Evolutionary conservation across 352 stramenopile species (phyloP), one percentile per base, ranked within the genome.

Genomic region (Elongisporangium anandrum): DNA sequence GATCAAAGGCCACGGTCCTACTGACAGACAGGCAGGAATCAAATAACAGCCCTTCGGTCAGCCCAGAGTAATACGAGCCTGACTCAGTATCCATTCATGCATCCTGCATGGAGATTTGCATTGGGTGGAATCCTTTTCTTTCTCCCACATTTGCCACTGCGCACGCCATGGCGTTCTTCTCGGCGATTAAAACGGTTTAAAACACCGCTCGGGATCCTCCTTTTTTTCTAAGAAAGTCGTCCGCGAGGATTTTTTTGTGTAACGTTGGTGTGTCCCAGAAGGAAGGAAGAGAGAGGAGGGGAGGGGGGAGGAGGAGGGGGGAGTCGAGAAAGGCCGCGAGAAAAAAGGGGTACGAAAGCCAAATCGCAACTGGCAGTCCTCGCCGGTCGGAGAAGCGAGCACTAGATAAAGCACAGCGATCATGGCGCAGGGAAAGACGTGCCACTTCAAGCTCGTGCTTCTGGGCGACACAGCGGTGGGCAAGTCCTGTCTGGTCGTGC

Each of bases 361-460:
- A 55, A 60, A 26, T 26, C 21, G 47, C 47, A 51, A 45, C 54
- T 50, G 26, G 38, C 47, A 51, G 47, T 51, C 47, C 47, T 51
- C 47, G 47, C 47, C 29, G 47, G n/a, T 23, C n/a, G 47, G n/a
- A 51, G 47, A 20, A 23, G 47, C 21, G 22, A 13, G 47, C 47
- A 9, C 20, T 21, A 34, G 24, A 3, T 7, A 34, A 21, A 54
- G 12, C 60, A 20, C n/a, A 50, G 29, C 9, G 17, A 75, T n/a
- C n/a, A 95, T 95, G 86, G 80, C 86, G 53, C 79, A 89, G 61
- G 80, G 79, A 65, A 90, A 88, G 61, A 94, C 86, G 50, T 94
- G 83, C 60, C 97, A 99, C 84, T 99, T 99, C 73, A 99, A 99
- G 83, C 84, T 99, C 9, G 98, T 99, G 41, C 87, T 99, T 53